Evolutionary conservation across 495 filamentous ascomycete genomes (phyloP).

Genomic region (Hypoxylon intermedium): DNA sequence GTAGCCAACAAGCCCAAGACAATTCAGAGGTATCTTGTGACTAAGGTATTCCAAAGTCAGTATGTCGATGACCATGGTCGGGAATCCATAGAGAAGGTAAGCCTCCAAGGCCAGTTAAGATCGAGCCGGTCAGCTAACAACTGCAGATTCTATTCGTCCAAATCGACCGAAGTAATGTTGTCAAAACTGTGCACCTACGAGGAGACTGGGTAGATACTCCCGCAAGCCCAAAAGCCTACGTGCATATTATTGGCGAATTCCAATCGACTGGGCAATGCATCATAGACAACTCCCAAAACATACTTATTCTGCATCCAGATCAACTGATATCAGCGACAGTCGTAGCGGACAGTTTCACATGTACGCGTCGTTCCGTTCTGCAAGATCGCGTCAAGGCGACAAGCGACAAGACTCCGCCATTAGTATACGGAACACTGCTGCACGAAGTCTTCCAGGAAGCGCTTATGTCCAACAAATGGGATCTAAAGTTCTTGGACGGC

Average conservation of each 20-base stretch:
- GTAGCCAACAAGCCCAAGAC: conserved; percentile 64
- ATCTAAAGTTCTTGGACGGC: conserved; percentile 65
- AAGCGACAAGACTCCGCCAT: conserved; percentile 73
- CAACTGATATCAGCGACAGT: conserved; percentile 93
- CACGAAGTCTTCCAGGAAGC: conserved; percentile 95
- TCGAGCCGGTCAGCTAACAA: conserved; percentile 21
- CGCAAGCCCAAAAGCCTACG: conserved; percentile 72
- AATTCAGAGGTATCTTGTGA: conserved; percentile 84
- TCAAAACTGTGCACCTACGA: conserved; percentile 76
- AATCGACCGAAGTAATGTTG: conserved; percentile 69
- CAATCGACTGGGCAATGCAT: conserved; percentile 70
- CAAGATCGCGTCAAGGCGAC: conserved; percentile 93
- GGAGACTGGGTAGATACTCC: conserved; percentile 84
- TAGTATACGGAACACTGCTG: conserved; percentile 88
- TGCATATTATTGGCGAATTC: conserved; percentile 88
- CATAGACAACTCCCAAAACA: conserved; percentile 76
- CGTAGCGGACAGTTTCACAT: conserved; percentile 90
- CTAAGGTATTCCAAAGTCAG: conserved; percentile 68
- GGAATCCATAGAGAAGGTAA: conserved; percentile 73
- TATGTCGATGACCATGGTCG: conserved; percentile 69
- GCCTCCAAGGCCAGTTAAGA: conserved; percentile 8
- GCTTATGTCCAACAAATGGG: conserved; percentile 83
- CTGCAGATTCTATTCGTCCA: conserved; percentile 75
- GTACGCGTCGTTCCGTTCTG: conserved; percentile 85
- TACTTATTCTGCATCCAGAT: conserved; percentile 93